A percentile compares a stretch with the other conserved stretches of the same genome.
These are phyloP conservation scores for Kwoniella sp. DNA, from an alignment of 768 basidiomycete species.

Conservation along the genomic window DNA sequence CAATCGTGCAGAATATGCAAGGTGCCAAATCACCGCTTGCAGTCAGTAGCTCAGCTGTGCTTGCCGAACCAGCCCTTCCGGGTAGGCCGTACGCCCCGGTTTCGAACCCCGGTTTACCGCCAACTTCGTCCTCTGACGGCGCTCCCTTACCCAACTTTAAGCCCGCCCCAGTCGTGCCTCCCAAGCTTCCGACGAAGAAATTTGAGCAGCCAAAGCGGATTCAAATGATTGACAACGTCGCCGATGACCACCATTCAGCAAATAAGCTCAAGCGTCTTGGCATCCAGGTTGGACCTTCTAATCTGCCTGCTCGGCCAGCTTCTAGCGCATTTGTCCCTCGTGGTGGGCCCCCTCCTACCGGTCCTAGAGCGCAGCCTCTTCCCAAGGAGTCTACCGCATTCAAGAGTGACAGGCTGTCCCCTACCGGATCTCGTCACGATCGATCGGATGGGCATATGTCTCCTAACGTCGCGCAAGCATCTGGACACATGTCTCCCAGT, in stretches of 20 bases:
- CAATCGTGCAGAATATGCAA: conserved; percentile 1
- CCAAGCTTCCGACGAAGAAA: conserved; percentile 5
- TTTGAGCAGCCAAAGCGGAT: conserved; percentile 30
- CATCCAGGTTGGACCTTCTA: not conserved
- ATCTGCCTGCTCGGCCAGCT: conserved; percentile 8
- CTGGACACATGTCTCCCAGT: not conserved
- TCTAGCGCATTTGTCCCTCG: conserved; percentile 10
- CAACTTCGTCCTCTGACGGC: not conserved
- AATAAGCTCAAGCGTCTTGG: not conserved
- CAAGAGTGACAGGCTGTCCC: not conserved
- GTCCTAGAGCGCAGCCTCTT: not conserved
- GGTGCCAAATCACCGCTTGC: not conserved
- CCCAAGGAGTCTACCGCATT: not conserved
- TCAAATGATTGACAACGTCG: conserved; percentile 4
- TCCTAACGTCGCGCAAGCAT: not conserved
- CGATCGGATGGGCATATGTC: not conserved
- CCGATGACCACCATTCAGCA: not conserved
- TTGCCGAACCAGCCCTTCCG: not conserved
- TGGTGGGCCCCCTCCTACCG: not conserved
- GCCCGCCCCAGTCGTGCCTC: conserved; percentile 5
- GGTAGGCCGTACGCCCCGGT: not conserved
- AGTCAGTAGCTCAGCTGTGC: not conserved
- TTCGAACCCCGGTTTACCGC: not conserved
- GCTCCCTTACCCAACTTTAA: conserved; percentile 6
- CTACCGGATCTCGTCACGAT: not conserved